These are phyloP conservation scores for Crataegus laevigata DNA, from an alignment of 306 rosid genomes.

Conservation along the genomic window DNA sequence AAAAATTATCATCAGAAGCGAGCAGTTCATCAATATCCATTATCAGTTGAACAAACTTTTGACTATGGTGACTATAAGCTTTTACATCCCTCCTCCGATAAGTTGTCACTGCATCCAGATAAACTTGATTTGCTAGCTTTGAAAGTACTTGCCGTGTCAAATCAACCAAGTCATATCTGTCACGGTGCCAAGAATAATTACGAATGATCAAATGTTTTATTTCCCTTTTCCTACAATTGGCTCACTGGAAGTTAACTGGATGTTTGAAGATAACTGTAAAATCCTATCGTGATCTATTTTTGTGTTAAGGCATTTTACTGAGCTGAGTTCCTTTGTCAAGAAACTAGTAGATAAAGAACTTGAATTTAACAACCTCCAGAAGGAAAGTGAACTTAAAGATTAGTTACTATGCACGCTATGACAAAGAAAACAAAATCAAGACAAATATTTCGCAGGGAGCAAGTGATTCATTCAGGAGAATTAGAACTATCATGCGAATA, in stretches of 20 bases:
- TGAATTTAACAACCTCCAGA: too few species aligned
- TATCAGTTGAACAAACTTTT: slow-evolving; percentile 60
- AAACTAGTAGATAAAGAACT: not conserved
- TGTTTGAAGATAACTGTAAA: not conserved
- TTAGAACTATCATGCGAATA: not conserved
- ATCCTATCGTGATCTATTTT: not conserved
- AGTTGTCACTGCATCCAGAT: slow-evolving; percentile 52
- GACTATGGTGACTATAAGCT: slow-evolving; percentile 42
- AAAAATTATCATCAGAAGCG: slow-evolving; percentile 74
- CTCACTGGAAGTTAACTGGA: too few species aligned
- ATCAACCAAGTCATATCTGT: slow-evolving; percentile 95
- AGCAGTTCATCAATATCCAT: slow-evolving; percentile 74
- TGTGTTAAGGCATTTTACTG: not conserved
- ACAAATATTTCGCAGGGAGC: not conserved
- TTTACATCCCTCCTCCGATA: slow-evolving; percentile 45
- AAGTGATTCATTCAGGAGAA: not conserved
- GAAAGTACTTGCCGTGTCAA: slow-evolving; percentile 83
- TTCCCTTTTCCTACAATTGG: too few species aligned
- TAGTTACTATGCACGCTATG: too few species aligned
- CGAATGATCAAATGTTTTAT: not conserved
- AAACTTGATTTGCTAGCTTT: slow-evolving; percentile 73
- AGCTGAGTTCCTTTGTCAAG: not conserved
- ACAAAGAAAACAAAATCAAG: too few species aligned
- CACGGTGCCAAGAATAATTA: slow-evolving; percentile 13
- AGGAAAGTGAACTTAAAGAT: too few species aligned